Evolutionary conservation across 1,284 basidiomycete species (phyloP).

Genomic region (Inonotus obliquus): DNA sequence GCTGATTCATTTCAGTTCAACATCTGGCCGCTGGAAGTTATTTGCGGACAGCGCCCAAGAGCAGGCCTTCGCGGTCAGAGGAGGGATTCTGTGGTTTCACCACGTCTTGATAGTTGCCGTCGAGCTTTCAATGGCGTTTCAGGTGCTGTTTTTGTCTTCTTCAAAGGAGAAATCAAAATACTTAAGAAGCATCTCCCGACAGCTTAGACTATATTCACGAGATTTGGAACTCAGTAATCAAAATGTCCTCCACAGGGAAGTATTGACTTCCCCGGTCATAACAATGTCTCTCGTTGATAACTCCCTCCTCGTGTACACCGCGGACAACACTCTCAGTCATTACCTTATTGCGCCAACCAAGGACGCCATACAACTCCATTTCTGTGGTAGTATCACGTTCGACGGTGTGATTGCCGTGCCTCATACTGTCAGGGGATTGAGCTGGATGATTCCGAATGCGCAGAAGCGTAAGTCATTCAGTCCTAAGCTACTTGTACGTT

Average conservation of each 20-base stretch:
- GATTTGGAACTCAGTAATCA: constrained; percentile 87
- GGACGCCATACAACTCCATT: constrained; percentile 79
- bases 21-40: constrained; percentile 93
- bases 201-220: constrained; percentile 95
- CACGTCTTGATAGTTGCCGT: constrained; percentile 92
- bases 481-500: not conserved
- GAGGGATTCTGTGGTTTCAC: constrained; percentile 95
- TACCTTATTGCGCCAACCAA: constrained; percentile 87
- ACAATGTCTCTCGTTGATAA: constrained; percentile 93
- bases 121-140: constrained; percentile 75
- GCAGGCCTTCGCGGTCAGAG: constrained; percentile 82
- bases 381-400: constrained; percentile 95
- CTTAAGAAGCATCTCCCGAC: constrained; percentile 14
- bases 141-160: constrained; percentile 42
- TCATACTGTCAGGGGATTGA: constrained; percentile 82
- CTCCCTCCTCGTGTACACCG: constrained; percentile 93
- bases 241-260: constrained; percentile 80
- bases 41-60: constrained; percentile 87
- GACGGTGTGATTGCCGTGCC: constrained; percentile 87
- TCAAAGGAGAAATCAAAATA: not conserved
- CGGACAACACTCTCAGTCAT: constrained; percentile 94
- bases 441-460: constrained; percentile 93
- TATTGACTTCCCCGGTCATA: constrained; percentile 74
- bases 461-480: constrained; percentile 74
- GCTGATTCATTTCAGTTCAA: constrained; percentile 89